Percentiles rank a stretch among this genome's conserved stretches.
Conservation (phyloP, 805 yeast genomes). For the Wickerhamomyces ciferrii region DNA sequence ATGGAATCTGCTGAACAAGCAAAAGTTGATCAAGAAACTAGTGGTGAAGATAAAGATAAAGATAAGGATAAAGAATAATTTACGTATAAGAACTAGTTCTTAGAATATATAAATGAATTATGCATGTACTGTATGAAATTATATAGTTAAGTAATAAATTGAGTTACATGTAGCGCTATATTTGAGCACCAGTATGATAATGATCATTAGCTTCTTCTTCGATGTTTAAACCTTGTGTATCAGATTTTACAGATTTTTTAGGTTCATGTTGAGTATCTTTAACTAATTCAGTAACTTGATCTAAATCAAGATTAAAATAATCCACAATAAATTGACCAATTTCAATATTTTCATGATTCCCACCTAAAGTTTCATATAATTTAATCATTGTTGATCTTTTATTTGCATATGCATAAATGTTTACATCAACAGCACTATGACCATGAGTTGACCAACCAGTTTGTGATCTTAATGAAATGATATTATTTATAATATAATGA, state of each 20-base stretch:
- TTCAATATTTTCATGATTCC: constrained; percentile 85
- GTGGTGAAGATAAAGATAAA: constrained; percentile 54
- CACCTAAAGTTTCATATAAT: constrained; percentile 47
- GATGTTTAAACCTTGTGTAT: background rate
- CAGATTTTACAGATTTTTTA: background rate
- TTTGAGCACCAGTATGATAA: background rate
- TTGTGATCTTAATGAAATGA: constrained; percentile 78
- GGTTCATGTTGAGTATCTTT: constrained; percentile 42
- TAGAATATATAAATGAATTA: too few relatives aligned
- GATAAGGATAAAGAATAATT: background rate
- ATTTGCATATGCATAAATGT: constrained; percentile 78
- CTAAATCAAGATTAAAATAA: constrained; percentile 41
- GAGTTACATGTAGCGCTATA: background rate
- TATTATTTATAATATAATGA: constrained; percentile 50
- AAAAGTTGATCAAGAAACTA: constrained; percentile 44
- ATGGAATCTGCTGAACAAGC: constrained; percentile 28
- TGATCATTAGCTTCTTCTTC: background rate
- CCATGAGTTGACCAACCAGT: constrained; percentile 98
- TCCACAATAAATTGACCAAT: constrained; percentile 70
- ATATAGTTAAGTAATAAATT: background rate
- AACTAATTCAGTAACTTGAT: constrained; percentile 42
- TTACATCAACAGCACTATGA: constrained; percentile 93
- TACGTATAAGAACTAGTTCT: background rate
- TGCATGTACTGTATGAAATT: too few relatives aligned
- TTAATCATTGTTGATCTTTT: constrained; percentile 35